Base-by-base conservation (phyloP, 2,329 filamentous ascomycete species). In the Beauveria rudraprayagi region DNA sequence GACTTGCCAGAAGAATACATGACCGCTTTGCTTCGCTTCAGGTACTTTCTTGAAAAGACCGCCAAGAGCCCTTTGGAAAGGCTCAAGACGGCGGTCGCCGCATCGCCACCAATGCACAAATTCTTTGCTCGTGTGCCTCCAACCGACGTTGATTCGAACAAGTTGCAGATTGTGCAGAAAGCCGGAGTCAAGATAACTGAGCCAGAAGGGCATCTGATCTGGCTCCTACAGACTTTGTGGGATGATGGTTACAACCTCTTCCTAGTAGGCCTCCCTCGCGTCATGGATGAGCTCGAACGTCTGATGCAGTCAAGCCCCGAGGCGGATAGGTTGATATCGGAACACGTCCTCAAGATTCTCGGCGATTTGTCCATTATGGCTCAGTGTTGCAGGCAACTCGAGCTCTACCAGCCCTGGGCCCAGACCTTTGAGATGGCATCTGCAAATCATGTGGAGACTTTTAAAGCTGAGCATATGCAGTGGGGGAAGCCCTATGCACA, bases 341-440 rank as follows among this genome's bases (percentile, higher is more conserved):
- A 71, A 0, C 69, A 64, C 16, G 63, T 80, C 0, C 71, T 70
- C 2, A 60, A 60, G 0, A 46, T 73, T 0, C 71, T 84, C 8
- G 74, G 76, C 3, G 75, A 81, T 17, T 67, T 83, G 0, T 75
- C 78, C 3, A 74, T 83, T 40, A 44, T 81, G 0, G 65, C 71
- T 1, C 69, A 83, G 62, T 78, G 77, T 54, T 30, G 75, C 8
- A 68, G 69, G 5, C 78, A 83, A 61, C 64, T 83, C 3, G 67
- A 78, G 1, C 61, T 76, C 1, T 82, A 76, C 63, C 76, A 78
- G 51, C 80, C 80, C 0, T 82, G 80, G 79, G 76, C 78, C 3
- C 69, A 67, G 37, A 70, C 64, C 0, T 80, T 78, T 51, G 73
- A 77, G 7, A 11, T 56, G 9, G 64, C 66, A 2, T 54, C 70